Percentiles rank a stretch among this genome's conserved stretches.
phyloP scores from a whole-genome alignment of 768 basidiomycete genomes.

The Suillus cothurnatus region DNA sequence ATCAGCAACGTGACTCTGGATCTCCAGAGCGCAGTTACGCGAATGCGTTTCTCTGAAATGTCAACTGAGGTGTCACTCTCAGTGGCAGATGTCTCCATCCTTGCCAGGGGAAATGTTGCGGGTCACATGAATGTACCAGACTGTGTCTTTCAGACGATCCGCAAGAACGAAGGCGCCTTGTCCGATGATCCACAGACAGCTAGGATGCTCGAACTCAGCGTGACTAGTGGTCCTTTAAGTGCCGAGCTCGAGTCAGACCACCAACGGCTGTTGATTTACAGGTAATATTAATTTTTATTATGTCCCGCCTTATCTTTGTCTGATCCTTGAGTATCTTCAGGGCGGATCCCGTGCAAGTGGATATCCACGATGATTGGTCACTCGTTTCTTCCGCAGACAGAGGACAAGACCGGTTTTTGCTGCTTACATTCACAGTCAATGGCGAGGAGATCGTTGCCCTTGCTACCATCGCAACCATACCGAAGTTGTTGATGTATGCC shows the following conservation, averaged over 20 bases:
- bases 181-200: constrained; percentile 36
- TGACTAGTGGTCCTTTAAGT: constrained; percentile 73
- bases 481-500: constrained; percentile 71
- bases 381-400: constrained; percentile 42
- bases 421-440: constrained; percentile 72
- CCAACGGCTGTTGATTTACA: constrained; percentile 72
- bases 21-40: constrained; percentile 62
- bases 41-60: constrained; percentile 64
- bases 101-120: constrained; percentile 70
- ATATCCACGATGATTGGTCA: constrained; percentile 84
- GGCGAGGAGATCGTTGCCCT: constrained; percentile 69
- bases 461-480: constrained; percentile 74
- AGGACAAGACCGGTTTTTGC: constrained; percentile 53
- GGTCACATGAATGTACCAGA: constrained; percentile 68
- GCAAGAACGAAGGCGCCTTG: constrained; percentile 49
- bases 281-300: constrained; percentile 48
- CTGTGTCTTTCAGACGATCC: constrained; percentile 75
- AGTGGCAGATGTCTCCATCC: constrained; percentile 53
- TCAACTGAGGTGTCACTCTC: constrained; percentile 67
- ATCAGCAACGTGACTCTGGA: constrained; percentile 74
- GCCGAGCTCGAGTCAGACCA: constrained; percentile 75
- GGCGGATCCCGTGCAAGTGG: constrained; percentile 75
- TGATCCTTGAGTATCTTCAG: constrained; percentile 38
- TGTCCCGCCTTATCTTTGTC: neutral
- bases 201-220: constrained; percentile 69